Conservation (phyloP, 2,329 filamentous ascomycete species). For the Ceratocystiopsis minuta region DNA sequence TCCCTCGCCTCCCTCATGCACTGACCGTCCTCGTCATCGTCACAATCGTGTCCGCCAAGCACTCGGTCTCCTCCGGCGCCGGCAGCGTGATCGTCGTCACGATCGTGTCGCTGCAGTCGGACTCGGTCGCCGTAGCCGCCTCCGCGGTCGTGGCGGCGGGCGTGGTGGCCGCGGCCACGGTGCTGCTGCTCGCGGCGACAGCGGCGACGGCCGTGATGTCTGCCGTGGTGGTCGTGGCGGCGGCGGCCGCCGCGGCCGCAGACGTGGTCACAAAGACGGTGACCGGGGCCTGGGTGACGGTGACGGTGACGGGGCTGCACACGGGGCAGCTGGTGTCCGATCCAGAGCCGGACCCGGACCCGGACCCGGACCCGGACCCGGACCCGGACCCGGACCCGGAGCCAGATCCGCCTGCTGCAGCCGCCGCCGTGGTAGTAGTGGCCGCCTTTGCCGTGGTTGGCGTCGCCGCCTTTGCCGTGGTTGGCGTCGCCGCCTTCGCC, state of each 20-base stretch:
- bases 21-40: background rate
- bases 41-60: background rate
- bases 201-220: background rate
- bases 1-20: too few relatives aligned
- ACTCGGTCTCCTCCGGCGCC: background rate
- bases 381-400: constrained; percentile 3
- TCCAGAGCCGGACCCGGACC: background rate
- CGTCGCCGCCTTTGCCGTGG: too few relatives aligned
- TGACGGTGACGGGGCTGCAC: constrained; percentile 6
- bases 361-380: background rate
- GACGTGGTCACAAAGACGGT: constrained; percentile 9
- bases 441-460: too few relatives aligned
- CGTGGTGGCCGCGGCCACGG: background rate
- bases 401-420: background rate
- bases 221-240: background rate
- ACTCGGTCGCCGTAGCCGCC: background rate
- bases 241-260: background rate
- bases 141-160: background rate
- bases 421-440: too few relatives aligned
- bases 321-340: background rate
- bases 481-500: too few relatives aligned
- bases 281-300: constrained; percentile 8
- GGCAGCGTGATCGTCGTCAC: background rate
- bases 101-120: too few relatives aligned
- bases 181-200: background rate